Conservation (phyloP, 495 filamentous ascomycete genomes). For the Daldinia bambusicola region DNA sequence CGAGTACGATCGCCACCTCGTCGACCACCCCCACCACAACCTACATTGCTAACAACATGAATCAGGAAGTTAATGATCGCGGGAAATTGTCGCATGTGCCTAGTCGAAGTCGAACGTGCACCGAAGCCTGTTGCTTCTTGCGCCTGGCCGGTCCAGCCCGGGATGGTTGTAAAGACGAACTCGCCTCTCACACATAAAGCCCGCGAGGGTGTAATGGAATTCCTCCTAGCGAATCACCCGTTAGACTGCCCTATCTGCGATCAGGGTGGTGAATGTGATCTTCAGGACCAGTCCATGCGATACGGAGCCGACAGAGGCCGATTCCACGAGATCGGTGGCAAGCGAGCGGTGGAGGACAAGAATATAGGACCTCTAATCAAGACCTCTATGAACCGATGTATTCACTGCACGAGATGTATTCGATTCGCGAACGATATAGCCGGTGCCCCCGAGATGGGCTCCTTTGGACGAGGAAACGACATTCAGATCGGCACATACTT, state of each 20-base stretch:
- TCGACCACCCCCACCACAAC: conserved; percentile 33
- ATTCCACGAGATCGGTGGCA: conserved; percentile 94
- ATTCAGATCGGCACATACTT: conserved; percentile 98
- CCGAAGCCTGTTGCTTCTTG: conserved; percentile 98
- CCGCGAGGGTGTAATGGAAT: conserved; percentile 98
- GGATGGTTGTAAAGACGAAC: conserved; percentile 98
- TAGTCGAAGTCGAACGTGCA: conserved; percentile 94
- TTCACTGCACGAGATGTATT: conserved; percentile 97
- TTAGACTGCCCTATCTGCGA: conserved; percentile 98
- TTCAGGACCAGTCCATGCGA: conserved; percentile 98
- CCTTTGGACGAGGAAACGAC: conserved; percentile 92
- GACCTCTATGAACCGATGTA: conserved; percentile 99
- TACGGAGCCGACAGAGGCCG: conserved; percentile 96
- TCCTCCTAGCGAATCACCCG: conserved; percentile 95
- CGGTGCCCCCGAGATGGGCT: conserved; percentile 93
- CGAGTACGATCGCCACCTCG: conserved; percentile 68
- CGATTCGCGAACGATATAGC: conserved; percentile 98
- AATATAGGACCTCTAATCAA: conserved; percentile 99
- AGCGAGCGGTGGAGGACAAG: conserved; percentile 98
- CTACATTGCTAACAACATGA: conserved; percentile 48
- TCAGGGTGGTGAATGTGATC: conserved; percentile 97
- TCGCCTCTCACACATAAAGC: conserved; percentile 96
- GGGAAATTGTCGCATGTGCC: conserved; percentile 99
- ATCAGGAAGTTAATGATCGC: conserved; percentile 94
- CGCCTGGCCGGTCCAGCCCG: conserved; percentile 97